Percentiles rank a stretch among this genome's conserved stretches.
phyloP scores from a whole-genome alignment of 1,284 basidiomycete genomes.

The Bjerkandera adusta region DNA sequence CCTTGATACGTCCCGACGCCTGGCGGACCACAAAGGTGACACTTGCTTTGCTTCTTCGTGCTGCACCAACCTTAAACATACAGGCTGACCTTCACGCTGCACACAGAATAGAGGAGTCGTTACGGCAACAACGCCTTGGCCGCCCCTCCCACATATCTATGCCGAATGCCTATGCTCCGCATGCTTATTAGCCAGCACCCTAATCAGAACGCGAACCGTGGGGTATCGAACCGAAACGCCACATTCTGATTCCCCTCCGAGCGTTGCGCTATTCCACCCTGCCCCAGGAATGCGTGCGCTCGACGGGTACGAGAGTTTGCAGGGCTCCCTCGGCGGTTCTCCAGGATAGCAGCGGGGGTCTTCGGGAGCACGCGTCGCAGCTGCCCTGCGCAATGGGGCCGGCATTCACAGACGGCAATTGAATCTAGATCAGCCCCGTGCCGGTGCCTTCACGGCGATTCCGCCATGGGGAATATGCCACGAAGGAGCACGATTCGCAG shows the following conservation, averaged over 20 bases:
- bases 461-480: neutral
- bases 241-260: conserved; percentile 26
- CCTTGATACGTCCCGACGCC: neutral
- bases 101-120: too few species aligned
- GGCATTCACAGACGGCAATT: neutral
- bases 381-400: too few species aligned
- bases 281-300: neutral
- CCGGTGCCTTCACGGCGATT: conserved; percentile 3
- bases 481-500: too few species aligned
- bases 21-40: neutral
- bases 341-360: neutral
- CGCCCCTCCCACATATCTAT: neutral
- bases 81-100: neutral
- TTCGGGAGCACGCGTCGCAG: too few species aligned
- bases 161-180: neutral
- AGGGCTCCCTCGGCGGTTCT: neutral
- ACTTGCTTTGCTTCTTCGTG: neutral
- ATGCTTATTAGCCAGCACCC: conserved; percentile 1
- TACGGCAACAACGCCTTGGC: neutral
- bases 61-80: neutral
- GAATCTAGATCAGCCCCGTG: neutral
- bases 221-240: conserved; percentile 26
- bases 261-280: neutral
- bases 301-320: neutral
- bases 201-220: conserved; percentile 1